phyloP scores from a whole-genome alignment of 2,329 filamentous ascomycete genomes.

The Cladosporium oxysporum region DNA sequence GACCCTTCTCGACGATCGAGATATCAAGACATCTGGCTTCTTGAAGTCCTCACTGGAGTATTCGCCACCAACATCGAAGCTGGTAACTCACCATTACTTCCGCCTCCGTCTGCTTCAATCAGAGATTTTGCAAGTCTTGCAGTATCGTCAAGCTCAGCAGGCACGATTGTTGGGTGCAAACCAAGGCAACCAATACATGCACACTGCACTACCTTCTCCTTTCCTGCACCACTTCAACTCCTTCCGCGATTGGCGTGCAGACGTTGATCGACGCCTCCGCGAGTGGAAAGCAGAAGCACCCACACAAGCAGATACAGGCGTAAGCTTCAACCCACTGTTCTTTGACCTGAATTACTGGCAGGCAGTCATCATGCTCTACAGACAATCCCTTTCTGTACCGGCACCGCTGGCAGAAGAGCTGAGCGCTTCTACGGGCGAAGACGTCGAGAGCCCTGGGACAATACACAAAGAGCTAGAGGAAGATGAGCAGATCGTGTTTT shows the following conservation, averaged over 20 bases:
- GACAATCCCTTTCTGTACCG: slow-evolving; percentile 78
- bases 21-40: slow-evolving; percentile 80
- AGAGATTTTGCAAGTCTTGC: slow-evolving; percentile 90
- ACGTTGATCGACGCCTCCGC: slow-evolving; percentile 79
- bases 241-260: slow-evolving; percentile 83
- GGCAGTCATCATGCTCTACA: slow-evolving; percentile 91
- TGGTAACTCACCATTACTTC: slow-evolving; percentile 90
- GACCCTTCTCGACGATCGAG: slow-evolving; percentile 81
- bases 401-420: slow-evolving; percentile 80
- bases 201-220: slow-evolving; percentile 76
- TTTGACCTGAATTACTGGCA: slow-evolving; percentile 97
- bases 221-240: slow-evolving; percentile 82
- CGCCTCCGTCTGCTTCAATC: slow-evolving; percentile 85
- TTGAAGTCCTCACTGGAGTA: slow-evolving; percentile 57
- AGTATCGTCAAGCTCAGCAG: slow-evolving; percentile 85
- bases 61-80: slow-evolving; percentile 73
- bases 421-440: slow-evolving; percentile 54
- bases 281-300: slow-evolving; percentile 88
- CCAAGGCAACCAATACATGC: slow-evolving; percentile 69
- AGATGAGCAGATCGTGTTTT: slow-evolving; percentile 87
- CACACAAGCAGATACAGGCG: slow-evolving; percentile 74
- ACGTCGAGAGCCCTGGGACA: slow-evolving; percentile 56
- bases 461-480: slow-evolving; percentile 66
- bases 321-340: slow-evolving; percentile 86
- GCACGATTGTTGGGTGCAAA: slow-evolving; percentile 68